These are phyloP conservation scores for Teratosphaeria nubilosa DNA, from an alignment of 2,329 filamentous ascomycete genomes.

Conservation along the genomic window DNA sequence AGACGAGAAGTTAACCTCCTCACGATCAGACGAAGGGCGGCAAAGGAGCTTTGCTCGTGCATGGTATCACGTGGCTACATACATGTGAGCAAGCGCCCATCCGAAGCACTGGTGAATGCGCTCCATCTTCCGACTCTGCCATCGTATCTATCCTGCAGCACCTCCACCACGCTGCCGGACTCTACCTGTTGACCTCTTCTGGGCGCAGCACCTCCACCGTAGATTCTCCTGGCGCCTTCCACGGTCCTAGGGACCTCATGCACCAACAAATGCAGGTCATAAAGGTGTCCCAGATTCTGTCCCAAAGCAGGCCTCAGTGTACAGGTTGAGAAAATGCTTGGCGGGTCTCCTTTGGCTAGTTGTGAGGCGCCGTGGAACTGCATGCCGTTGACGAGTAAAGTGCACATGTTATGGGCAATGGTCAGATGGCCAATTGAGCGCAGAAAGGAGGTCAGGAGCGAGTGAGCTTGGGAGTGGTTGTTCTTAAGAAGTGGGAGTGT, in stretches of 20 bases:
- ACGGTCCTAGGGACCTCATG: slow-evolving; percentile 26
- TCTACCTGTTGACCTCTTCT: slow-evolving; percentile 7
- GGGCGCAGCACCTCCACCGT: slow-evolving; percentile 10
- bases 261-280: slow-evolving; percentile 35
- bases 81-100: slow-evolving; percentile 1
- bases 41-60: neutral
- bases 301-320: slow-evolving; percentile 29
- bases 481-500: slow-evolving; percentile 19
- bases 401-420: slow-evolving; percentile 27
- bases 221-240: slow-evolving; percentile 26
- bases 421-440: slow-evolving; percentile 32
- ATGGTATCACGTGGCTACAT: neutral
- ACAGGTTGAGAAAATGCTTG: slow-evolving; percentile 33
- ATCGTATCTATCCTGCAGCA: slow-evolving; percentile 32
- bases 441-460: slow-evolving; percentile 32
- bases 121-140: slow-evolving; percentile 31
- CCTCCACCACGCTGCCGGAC: slow-evolving; percentile 31
- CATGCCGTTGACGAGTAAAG: slow-evolving; percentile 30
- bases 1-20: neutral
- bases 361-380: neutral
- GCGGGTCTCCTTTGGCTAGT: slow-evolving; percentile 13
- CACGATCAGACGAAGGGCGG: neutral
- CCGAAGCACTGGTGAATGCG: slow-evolving; percentile 10
- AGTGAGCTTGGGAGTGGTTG: slow-evolving; percentile 27
- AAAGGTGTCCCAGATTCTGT: slow-evolving; percentile 24